Evolutionary conservation across 2,329 filamentous ascomycete species (phyloP).

Genomic region (Penicillium polonicum): DNA sequence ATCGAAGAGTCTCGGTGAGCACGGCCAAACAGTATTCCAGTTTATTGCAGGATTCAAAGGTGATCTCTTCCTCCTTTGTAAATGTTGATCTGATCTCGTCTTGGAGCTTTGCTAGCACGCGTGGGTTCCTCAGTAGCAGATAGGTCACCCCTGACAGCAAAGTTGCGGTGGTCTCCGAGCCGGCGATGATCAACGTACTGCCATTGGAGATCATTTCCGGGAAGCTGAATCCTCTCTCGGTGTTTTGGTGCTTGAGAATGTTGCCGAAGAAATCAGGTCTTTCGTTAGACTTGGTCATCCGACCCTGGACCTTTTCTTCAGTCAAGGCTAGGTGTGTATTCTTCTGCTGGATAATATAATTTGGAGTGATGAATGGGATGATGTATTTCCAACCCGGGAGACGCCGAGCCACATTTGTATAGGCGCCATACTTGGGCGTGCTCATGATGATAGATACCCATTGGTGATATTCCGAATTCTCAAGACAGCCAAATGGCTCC

Average conservation of each 20-base stretch:
- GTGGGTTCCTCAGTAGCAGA: slow-evolving; percentile 40
- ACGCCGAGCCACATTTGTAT: slow-evolving; percentile 9
- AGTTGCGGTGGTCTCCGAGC: slow-evolving; percentile 51
- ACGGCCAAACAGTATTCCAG: slow-evolving; percentile 43
- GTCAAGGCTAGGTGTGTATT: slow-evolving; percentile 8
- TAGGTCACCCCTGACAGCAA: slow-evolving; percentile 45
- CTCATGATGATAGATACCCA: slow-evolving; percentile 25
- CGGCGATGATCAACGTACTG: slow-evolving; percentile 24
- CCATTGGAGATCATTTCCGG: slow-evolving; percentile 31
- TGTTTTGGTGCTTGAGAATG: slow-evolving; percentile 16
- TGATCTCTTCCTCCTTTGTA: slow-evolving; percentile 39
- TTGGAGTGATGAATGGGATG: slow-evolving; percentile 6
- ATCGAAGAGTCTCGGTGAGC: slow-evolving; percentile 43
- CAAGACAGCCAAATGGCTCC: slow-evolving; percentile 32
- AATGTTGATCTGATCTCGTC: slow-evolving; percentile 44
- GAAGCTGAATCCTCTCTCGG: slow-evolving; percentile 18
- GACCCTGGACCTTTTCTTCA: slow-evolving; percentile 3
- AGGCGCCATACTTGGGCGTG: slow-evolving; percentile 1
- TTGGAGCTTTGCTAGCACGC: slow-evolving; percentile 32
- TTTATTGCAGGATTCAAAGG: slow-evolving; percentile 26
- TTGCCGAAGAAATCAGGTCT: slow-evolving; percentile 18
- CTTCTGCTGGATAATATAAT: not conserved
- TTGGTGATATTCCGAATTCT: slow-evolving; percentile 25
- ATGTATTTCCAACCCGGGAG: slow-evolving; percentile 7
- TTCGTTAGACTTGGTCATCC: slow-evolving; percentile 15